These are phyloP conservation scores for Pelargonium nanum DNA, from an alignment of 345 rosid species.

Conservation along the genomic window DNA sequence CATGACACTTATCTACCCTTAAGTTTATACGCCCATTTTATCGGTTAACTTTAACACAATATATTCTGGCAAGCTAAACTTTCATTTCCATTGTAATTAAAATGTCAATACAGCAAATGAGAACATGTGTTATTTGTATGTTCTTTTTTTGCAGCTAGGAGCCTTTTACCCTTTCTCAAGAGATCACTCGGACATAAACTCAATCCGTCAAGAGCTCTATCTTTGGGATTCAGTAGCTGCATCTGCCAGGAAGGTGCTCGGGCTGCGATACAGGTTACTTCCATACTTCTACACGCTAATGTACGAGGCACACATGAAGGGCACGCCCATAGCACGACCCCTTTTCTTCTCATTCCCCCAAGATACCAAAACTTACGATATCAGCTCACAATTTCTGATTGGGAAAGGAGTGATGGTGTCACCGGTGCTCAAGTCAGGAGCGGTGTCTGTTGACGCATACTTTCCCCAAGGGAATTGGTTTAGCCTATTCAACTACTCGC, in stretches of 20 bases:
- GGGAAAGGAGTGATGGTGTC: conserved; percentile 57
- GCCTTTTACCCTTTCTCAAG: conserved; percentile 79
- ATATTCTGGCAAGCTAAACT: too few species aligned
- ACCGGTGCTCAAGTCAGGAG: conserved; percentile 34
- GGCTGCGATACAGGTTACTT: conserved; percentile 54
- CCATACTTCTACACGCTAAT: conserved; percentile 63
- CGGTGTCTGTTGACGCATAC: conserved; percentile 35
- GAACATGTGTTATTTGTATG: background rate
- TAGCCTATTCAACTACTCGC: conserved; percentile 48
- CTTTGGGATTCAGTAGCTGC: conserved; percentile 67
- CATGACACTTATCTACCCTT: too few species aligned
- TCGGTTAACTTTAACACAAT: too few species aligned
- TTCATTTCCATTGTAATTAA: too few species aligned
- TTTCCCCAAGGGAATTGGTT: conserved; percentile 69
- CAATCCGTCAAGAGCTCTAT: conserved; percentile 55
- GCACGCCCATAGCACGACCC: conserved; percentile 67
- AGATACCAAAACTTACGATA: conserved; percentile 40
- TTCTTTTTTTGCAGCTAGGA: conserved; percentile 40
- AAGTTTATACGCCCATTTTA: too few species aligned
- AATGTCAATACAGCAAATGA: too few species aligned
- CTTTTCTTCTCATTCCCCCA: conserved; percentile 63
- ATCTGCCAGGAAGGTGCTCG: conserved; percentile 54
- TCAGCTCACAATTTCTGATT: conserved; percentile 42
- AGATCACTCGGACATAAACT: conserved; percentile 33
- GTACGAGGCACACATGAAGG: conserved; percentile 47